Evolutionary conservation across 495 filamentous ascomycete genomes (phyloP).

Genomic region (Lichenothelia convexa): DNA sequence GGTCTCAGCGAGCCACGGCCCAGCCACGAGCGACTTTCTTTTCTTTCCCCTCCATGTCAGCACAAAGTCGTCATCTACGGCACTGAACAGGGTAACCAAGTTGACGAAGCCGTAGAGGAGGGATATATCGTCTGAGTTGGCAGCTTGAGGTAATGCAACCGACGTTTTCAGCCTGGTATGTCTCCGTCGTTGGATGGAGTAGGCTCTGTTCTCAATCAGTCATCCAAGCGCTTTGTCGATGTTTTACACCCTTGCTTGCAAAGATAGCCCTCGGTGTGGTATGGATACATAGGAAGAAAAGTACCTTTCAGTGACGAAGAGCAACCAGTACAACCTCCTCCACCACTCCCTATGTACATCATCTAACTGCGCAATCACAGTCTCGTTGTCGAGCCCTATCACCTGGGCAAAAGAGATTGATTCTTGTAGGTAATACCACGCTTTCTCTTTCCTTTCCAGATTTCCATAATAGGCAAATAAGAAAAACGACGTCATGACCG

Average conservation of each 20-base stretch:
- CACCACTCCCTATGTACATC: conserved; percentile 12
- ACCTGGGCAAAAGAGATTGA: conserved; percentile 10
- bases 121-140: conserved; percentile 10
- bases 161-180: conserved; percentile 9
- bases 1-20: conserved; percentile 11
- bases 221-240: too few relatives aligned
- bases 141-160: conserved; percentile 8
- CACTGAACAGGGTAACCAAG: conserved; percentile 11
- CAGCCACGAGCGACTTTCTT: conserved; percentile 8
- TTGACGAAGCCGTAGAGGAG: conserved; percentile 15
- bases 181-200: conserved; percentile 12
- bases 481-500: conserved; percentile 14
- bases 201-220: too few relatives aligned
- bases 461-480: conserved; percentile 16
- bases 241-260: too few relatives aligned
- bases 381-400: conserved; percentile 12
- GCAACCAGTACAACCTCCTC: conserved; percentile 13
- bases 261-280: too few relatives aligned
- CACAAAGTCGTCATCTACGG: conserved; percentile 14
- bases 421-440: conserved; percentile 16
- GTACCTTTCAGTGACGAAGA: conserved; percentile 13
- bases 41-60: conserved; percentile 10
- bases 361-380: conserved; percentile 8
- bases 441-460: conserved; percentile 11
- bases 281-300: too few relatives aligned